Base-by-base conservation (phyloP, 352 stramenopile species). In the Phytophthora constricta region DNA sequence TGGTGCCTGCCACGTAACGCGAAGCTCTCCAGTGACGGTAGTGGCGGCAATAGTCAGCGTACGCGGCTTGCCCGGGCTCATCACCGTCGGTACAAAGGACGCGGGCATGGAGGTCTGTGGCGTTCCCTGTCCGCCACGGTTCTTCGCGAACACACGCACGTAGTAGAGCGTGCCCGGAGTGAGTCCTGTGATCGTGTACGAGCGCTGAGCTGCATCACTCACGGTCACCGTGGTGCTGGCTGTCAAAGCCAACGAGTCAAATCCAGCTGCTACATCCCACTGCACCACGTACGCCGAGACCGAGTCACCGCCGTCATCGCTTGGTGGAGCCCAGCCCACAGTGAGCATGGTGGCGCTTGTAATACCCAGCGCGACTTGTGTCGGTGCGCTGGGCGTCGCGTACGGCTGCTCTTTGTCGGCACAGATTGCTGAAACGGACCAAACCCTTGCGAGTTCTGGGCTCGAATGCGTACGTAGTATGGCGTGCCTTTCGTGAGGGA, bases 291-390 rank as follows among this genome's bases (percentile, higher is more conserved):
- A 98, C 5, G 77, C 84, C 4, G 80, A 93, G 49, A 99, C 86
- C 0, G 69, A 52, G 58, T 98, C 91, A 37, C 96, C 95, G 33
- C 95, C 94, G 48, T 98, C 77, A 64, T 97, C 91, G 47, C 76
- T 71, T 19, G 96, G 96, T 8, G 80, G 70, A 20, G 74, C 72
- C 82, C 90, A 98, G 22, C 88, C 80, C 22, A 98, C 82, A 5
- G 91, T 98, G 42, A 98, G 80, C 91, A 98, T 97, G 16, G 87
- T 98, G 54, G 93, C 80, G 20, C 87, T 84, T 7, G 86, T 95
- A 48, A 90, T 58, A 3, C 84, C 86, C 23, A 93, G 56, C 16
- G 68, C 74, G 10, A 98, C 93, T 62, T 95, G 87, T 4, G 84
- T 95, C 4, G 96, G 96, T 11, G 93, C 85, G 49, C 80, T 91